Base-by-base conservation (phyloP, 1,284 basidiomycete genomes). In the Puccinia polysora region DNA sequence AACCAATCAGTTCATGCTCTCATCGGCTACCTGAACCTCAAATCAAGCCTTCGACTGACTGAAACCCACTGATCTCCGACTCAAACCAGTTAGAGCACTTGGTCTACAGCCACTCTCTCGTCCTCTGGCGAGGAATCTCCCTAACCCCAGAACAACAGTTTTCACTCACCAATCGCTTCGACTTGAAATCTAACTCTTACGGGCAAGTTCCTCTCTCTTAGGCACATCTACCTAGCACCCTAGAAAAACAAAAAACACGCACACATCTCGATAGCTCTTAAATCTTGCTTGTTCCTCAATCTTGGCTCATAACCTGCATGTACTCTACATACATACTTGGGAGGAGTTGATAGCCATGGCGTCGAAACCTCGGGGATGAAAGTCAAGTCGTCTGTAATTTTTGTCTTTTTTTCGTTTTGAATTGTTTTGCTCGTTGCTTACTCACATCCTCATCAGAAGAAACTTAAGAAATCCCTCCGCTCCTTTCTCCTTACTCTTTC, bases 271-370 rank as follows among this genome's bases (percentile, higher is more conserved):
- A 73, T 59, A 74, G 73, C 50, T 73, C 68, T 30, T 18, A 50
- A 0, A 32, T 20, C 34, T n/a, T 49, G 20, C 15, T 14, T 52
- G 34, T 52, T 45, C 3, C 12, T 34, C n/a, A 4, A 4, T 73
- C 56, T 72, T 71, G 7, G 56, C 49, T n/a, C 73, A 74, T 23
- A 64, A 62, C 7, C 23, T 65, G n/a, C n/a, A n/a, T n/a, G n/a
- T n/a, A n/a, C n/a, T n/a, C n/a, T n/a, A n/a, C n/a, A n/a, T n/a
- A n/a, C n/a, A n/a, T n/a, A n/a, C n/a, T n/a, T n/a, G n/a, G n/a
- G n/a, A n/a, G n/a, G n/a, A n/a, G n/a, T n/a, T 45, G 78, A 79
- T 71, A 78, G 79, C 0, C 78, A 79, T 62, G 76, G 74, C 43
- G 75, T 73, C 64, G 75, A 75, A 62, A 77, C 74, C 25, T 75